Percentiles rank a stretch among this genome's conserved stretches.
phyloP scores from a whole-genome alignment of 2,329 filamentous ascomycete genomes.

The Cladosporium phlei region DNA sequence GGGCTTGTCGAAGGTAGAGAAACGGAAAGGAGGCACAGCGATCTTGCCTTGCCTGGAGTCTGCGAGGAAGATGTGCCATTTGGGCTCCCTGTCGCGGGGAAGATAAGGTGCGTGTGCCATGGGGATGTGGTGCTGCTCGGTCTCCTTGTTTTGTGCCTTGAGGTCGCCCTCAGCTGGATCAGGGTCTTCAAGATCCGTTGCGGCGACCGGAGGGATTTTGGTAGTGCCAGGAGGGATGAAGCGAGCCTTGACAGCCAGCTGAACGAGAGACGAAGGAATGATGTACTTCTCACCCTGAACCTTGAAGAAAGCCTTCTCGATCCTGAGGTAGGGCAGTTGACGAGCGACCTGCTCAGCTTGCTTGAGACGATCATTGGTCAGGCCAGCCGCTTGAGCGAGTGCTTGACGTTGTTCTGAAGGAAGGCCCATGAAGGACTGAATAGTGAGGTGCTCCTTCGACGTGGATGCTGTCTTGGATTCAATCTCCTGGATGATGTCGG shows the following conservation, averaged over 20 bases:
- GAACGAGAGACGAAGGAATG: slow-evolving; percentile 86
- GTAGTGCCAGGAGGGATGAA: slow-evolving; percentile 79
- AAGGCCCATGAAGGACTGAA: slow-evolving; percentile 86
- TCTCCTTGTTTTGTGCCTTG: slow-evolving; percentile 66
- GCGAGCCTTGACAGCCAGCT: slow-evolving; percentile 90
- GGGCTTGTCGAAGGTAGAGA: slow-evolving; percentile 84
- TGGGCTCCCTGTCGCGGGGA: slow-evolving; percentile 79
- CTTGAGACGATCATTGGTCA: slow-evolving; percentile 72
- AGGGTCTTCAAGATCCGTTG: slow-evolving; percentile 78
- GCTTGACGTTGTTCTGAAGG: slow-evolving; percentile 70
- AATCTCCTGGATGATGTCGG: slow-evolving; percentile 56
- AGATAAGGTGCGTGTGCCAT: slow-evolving; percentile 89
- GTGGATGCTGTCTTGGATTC: slow-evolving; percentile 60
- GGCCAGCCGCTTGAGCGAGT: slow-evolving; percentile 63
- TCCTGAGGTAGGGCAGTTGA: slow-evolving; percentile 76
- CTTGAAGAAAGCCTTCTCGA: slow-evolving; percentile 97
- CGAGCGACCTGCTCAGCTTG: slow-evolving; percentile 70
- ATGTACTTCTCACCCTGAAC: slow-evolving; percentile 91
- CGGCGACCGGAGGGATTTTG: slow-evolving; percentile 68
- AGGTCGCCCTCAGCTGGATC: slow-evolving; percentile 91
- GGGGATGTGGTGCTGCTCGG: slow-evolving; percentile 68
- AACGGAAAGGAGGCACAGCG: slow-evolving; percentile 94
- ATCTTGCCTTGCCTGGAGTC: slow-evolving; percentile 94
- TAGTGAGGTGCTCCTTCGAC: slow-evolving; percentile 61
- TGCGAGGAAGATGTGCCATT: slow-evolving; percentile 91